These are phyloP conservation scores for Kondoa subrosea DNA, from an alignment of 768 basidiomycete species.

Conservation along the genomic window DNA sequence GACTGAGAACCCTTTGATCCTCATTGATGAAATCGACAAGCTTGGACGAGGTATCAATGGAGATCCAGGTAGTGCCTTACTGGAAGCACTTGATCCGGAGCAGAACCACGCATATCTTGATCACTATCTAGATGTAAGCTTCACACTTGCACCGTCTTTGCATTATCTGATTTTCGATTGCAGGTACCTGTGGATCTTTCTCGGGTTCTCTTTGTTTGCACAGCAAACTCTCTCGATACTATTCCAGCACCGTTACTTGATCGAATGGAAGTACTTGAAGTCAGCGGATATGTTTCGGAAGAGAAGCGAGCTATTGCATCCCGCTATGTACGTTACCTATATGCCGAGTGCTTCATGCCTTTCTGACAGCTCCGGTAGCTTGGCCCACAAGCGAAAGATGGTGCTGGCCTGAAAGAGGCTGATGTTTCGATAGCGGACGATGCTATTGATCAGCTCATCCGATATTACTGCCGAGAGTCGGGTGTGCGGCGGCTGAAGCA, in stretches of 20 bases:
- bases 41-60: conserved; percentile 57
- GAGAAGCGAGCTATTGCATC: conserved; percentile 92
- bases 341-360: conserved; percentile 52
- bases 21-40: conserved; percentile 59
- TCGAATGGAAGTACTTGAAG: conserved; percentile 73
- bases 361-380: conserved; percentile 56
- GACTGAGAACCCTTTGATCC: conserved; percentile 58
- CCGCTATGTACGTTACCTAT: conserved; percentile 40
- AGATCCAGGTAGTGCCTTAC: conserved; percentile 73
- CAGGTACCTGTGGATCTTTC: conserved; percentile 84
- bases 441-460: conserved; percentile 73
- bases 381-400: conserved; percentile 80
- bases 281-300: conserved; percentile 49
- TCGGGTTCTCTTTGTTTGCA: conserved; percentile 92
- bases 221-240: conserved; percentile 77
- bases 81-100: conserved; percentile 88
- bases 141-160: neutral
- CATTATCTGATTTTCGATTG: conserved; percentile 3
- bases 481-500: conserved; percentile 95
- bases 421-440: conserved; percentile 61
- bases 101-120: conserved; percentile 43
- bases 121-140: conserved; percentile 74
- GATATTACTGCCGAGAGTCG: conserved; percentile 93
- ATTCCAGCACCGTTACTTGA: conserved; percentile 78
- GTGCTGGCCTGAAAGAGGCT: conserved; percentile 65